Evolutionary conservation across 2,329 filamentous ascomycete genomes (phyloP), one percentile per base, ranked within the genome.

Genomic region (Dothiorella sarmentorum): DNA sequence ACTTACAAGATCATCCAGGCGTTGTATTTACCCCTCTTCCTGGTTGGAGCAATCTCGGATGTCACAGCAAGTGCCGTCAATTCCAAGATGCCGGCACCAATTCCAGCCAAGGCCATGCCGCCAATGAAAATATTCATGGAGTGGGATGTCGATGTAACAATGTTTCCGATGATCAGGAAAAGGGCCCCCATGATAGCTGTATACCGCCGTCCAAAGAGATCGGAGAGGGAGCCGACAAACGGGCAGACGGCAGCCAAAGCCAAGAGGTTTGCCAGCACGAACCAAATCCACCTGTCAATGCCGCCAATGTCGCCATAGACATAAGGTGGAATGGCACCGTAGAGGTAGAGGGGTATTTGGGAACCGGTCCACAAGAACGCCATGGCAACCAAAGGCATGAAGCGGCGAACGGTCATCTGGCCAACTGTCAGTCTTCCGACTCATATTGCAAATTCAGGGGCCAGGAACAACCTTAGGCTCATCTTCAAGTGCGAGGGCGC

Each of bases 251-350:
- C 69, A 29, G 7, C 55, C 31, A 57, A 22, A 2, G 78, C 75
- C n/a, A 83, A 75, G 11, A 83, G 69, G 61, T 83, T 78, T 24
- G 65, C 71, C 18, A 73, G 63, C n/a, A 66, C 56, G 26, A 62
- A 63, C 84, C 82, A 84, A 33, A 82, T 75, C 80, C 80, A 84
- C 59, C 78, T 73, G 6, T 59, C 44, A 10, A 76, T 69, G 56
- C 83, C 83, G 22, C 83, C 83, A 61, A 86, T 79, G 29, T 82
- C 79, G 31, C 68, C 66, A 66, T 85, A 85, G 55, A 85, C 80
- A 61, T 79, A 77, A 0, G 64, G 65, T 10, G 63, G 63, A 7
- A 71, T 65, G 29, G 63, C 64, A 58, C 71, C 71, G 59, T 68
- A 73, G 40, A 74, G 67, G 37, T 73, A 74, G 7, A 84, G 74